Base-by-base conservation (phyloP, 768 basidiomycete genomes). In the Mycena chlorophos region DNA sequence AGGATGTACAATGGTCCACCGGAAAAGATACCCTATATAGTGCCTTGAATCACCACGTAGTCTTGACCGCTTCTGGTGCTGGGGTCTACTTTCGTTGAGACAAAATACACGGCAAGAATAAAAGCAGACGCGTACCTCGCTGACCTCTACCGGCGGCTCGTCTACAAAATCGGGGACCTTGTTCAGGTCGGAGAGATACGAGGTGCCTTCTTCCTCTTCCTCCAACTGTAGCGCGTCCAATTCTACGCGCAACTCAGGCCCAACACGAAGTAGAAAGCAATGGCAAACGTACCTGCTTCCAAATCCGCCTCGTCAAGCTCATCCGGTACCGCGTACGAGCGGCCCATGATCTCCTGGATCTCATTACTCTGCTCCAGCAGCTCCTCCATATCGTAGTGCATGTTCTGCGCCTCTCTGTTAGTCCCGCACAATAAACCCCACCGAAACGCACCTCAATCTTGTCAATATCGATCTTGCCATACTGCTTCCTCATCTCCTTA, bases 381-480 rank as follows among this genome's bases (percentile, higher is more conserved):
- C 55, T 98, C 97, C 66, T 97, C 94, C 95, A 99, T 98, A 56
- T 99, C 96, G 69, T 89, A 93, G 69, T 99, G 96, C 66, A 98
- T 92, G 65, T 78, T 87, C 95, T 98, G 66, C 2, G 34, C 30
- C 19, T 28, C 17, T 22, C 5, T 49, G 29, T 51, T 17, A 43
- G 14, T 51, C 28, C 4, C 22, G 27, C 3, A 20, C 19, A 30
- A 5, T 22, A 10, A 20, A 5, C 10, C 17, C 39, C n/a, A 38
- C 16, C 4, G n/a, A 54, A 34, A 65, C 81, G 57, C 58, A 96
- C 95, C 80, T 98, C 97, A 65, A 99, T 98, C 83, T 97, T 95
- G 79, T 96, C 93, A 62, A 99, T 85, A 67, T 99, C 87, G 60
- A 98, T 86, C 77, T 94, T 97, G 22, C 95, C 95, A 68, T 98